Percentiles rank a stretch among this genome's conserved stretches.
Evolutionary conservation across 164 flowering plant genomes (phyloP).

Genomic region (Warburgia ugandensis): DNA sequence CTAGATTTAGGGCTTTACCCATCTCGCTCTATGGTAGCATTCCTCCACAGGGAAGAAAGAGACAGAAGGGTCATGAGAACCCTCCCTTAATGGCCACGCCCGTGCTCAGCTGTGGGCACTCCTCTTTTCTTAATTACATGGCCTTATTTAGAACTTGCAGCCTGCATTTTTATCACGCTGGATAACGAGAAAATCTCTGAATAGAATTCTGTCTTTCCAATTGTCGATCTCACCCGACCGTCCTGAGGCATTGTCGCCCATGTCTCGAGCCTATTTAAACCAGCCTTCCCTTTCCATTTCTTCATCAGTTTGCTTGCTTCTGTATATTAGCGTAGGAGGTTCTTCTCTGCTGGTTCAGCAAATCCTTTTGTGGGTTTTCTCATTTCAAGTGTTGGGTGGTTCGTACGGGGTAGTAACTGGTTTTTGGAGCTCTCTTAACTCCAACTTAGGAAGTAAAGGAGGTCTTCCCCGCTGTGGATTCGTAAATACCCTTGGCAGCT

Average conservation of each 20-base stretch:
- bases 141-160: no score
- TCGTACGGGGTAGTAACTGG: background rate
- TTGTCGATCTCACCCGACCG: background rate
- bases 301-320: background rate
- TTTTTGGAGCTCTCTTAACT: conserved; percentile 15
- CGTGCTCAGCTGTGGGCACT: no score
- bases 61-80: no score
- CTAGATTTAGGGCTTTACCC: no score
- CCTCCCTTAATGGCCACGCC: no score
- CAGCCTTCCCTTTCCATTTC: background rate
- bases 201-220: background rate
- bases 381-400: background rate
- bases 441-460: conserved; percentile 13
- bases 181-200: background rate
- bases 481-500: conserved; percentile 27
- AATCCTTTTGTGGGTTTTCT: background rate
- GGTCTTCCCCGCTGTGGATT: conserved; percentile 21
- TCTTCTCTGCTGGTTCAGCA: background rate
- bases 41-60: no score
- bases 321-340: background rate
- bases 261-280: background rate
- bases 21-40: no score
- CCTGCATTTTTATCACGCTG: no score
- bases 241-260: background rate
- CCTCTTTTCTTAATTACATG: no score